These are phyloP conservation scores for Macrotyloma uniflorum DNA, from an alignment of 306 rosid genomes.

Conservation along the genomic window DNA sequence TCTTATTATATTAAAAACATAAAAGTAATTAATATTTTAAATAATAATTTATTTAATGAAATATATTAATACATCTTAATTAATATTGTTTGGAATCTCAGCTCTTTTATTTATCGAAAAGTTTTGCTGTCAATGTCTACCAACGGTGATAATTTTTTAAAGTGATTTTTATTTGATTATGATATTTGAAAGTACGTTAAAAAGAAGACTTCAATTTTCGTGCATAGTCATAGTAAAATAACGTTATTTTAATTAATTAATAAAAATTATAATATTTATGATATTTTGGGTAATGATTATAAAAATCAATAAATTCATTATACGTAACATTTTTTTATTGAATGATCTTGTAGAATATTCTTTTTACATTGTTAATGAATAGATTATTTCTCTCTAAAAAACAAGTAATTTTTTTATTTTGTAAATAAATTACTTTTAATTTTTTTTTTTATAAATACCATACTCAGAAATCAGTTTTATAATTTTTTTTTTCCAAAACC, in stretches of 20 bases:
- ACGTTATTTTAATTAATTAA: no score
- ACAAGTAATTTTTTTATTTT: not conserved
- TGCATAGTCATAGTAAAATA: no score
- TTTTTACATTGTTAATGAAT: not conserved
- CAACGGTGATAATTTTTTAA: not conserved
- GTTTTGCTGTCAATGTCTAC: not conserved
- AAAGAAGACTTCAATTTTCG: not conserved
- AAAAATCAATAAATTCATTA: no score
- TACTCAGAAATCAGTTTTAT: no score
- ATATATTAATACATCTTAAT: not conserved
- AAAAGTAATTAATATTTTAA: not conserved
- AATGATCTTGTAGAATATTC: not conserved
- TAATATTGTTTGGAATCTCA: not conserved
- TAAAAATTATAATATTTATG: no score
- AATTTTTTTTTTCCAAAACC: no score
- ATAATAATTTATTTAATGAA: not conserved
- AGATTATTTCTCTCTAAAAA: no score
- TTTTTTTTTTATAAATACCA: no score
- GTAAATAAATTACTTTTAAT: not conserved
- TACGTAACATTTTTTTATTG: no score
- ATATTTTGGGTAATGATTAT: no score
- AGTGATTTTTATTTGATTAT: not conserved
- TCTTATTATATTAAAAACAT: not conserved
- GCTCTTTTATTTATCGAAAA: not conserved
- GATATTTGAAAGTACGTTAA: not conserved